Conservation (phyloP, 805 yeast species). For the Sugiyamaella smithiae region DNA sequence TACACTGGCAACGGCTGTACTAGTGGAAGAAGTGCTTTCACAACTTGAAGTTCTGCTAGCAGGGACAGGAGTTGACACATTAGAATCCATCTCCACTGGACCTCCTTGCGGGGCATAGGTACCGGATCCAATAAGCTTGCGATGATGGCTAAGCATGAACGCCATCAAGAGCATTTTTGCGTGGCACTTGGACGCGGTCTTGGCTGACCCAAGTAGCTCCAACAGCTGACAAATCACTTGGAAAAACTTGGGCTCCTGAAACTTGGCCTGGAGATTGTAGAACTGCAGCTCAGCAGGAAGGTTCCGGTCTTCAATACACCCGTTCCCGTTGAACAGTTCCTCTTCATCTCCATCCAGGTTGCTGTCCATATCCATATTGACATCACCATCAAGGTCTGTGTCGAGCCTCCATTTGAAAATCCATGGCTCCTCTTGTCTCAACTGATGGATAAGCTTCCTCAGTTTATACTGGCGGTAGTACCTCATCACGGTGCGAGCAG, state of each 20-base stretch:
- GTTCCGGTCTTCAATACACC: background rate
- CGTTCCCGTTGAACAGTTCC: background rate
- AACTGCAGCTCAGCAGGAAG: conserved; percentile 13
- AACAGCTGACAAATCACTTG: conserved; percentile 8
- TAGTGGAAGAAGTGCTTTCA: background rate
- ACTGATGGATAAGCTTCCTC: conserved; percentile 8
- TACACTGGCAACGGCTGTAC: background rate
- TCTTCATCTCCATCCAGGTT: conserved; percentile 4
- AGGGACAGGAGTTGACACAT: background rate
- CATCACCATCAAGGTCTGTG: conserved; percentile 8
- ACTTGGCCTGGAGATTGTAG: conserved; percentile 12
- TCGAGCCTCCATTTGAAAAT: conserved; percentile 18
- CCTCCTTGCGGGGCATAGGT: background rate
- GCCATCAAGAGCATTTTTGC: conserved; percentile 24
- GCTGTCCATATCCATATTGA: background rate
- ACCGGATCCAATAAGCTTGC: conserved; percentile 10
- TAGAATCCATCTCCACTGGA: background rate
- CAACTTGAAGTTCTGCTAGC: background rate
- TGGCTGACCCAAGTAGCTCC: conserved; percentile 19
- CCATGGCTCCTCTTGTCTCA: conserved; percentile 20
- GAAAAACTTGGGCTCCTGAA: conserved; percentile 16
- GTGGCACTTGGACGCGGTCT: conserved; percentile 19
- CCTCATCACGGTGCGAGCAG: conserved; percentile 19
- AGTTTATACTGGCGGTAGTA: conserved; percentile 18
- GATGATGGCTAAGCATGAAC: conserved; percentile 22